Percentiles rank a stretch among this genome's conserved stretches.
Conservation (phyloP, 2,329 filamentous ascomycete genomes). For the Aureobasidium leucospermi region DNA sequence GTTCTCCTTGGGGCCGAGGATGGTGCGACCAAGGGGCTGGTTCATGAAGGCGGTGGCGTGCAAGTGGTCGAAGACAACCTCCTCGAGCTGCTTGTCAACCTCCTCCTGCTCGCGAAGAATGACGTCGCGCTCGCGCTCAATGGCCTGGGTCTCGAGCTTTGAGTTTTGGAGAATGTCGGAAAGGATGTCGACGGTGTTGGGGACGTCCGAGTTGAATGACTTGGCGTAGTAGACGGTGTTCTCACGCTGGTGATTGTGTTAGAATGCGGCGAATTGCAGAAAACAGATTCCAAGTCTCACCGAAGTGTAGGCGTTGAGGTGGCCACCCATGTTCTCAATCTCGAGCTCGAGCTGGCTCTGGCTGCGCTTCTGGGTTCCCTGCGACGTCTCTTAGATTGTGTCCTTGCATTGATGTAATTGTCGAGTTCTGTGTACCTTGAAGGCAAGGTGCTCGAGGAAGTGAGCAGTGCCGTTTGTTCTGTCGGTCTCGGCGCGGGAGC, state of each 20-base stretch:
- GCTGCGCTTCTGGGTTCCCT: slow-evolving; percentile 89
- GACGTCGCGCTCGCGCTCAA: slow-evolving; percentile 96
- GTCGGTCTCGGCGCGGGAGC: slow-evolving; percentile 94
- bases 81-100: slow-evolving; percentile 99
- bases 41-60: slow-evolving; percentile 97
- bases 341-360: slow-evolving; percentile 98
- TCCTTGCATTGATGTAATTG: slow-evolving; percentile 8
- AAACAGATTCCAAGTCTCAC: slow-evolving; percentile 49
- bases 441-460: slow-evolving; percentile 98
- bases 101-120: slow-evolving; percentile 98
- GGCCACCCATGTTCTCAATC: slow-evolving; percentile 99
- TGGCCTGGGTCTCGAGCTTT: slow-evolving; percentile 86
- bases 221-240: slow-evolving; percentile 99
- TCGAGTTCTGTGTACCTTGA: slow-evolving; percentile 64
- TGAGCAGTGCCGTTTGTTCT: slow-evolving; percentile 98
- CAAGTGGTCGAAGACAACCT: slow-evolving; percentile 98
- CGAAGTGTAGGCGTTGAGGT: slow-evolving; percentile 99
- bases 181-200: slow-evolving; percentile 93
- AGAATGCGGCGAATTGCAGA: not conserved
- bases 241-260: slow-evolving; percentile 57
- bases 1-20: slow-evolving; percentile 95
- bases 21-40: slow-evolving; percentile 94
- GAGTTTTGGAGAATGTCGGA: slow-evolving; percentile 99
- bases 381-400: slow-evolving; percentile 12
- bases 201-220: slow-evolving; percentile 95